A percentile compares a stretch with the other conserved stretches of the same genome.
phyloP scores from a whole-genome alignment of 2,329 filamentous ascomycete species.

The Plenodomus lindquistii region DNA sequence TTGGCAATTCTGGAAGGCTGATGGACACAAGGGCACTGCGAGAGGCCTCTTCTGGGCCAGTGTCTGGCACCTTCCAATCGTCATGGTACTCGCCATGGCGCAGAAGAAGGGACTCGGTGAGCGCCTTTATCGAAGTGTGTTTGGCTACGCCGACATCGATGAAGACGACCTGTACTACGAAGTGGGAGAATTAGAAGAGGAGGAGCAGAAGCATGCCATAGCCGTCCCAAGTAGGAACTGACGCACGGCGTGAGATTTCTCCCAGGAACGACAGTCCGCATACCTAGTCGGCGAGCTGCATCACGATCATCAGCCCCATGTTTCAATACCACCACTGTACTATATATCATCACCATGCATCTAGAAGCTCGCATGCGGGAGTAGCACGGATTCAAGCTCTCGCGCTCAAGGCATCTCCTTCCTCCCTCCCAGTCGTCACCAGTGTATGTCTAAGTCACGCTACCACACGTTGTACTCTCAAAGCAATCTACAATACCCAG shows the following conservation, averaged over 20 bases:
- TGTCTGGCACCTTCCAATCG: constrained; percentile 90
- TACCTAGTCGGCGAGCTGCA: not conserved
- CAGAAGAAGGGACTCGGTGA: constrained; percentile 79
- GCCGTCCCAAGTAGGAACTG: constrained; percentile 8
- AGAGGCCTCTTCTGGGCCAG: constrained; percentile 93
- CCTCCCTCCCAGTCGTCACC: not conserved
- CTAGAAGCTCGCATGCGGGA: constrained; percentile 14
- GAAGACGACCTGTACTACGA: constrained; percentile 42
- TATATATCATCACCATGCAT: constrained; percentile 31
- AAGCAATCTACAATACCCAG: constrained; percentile 2
- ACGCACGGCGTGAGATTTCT: constrained; percentile 2
- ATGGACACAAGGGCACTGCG: constrained; percentile 79
- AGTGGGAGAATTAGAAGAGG: constrained; percentile 28
- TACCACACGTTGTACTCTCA: constrained; percentile 1
- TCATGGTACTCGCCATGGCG: constrained; percentile 86
- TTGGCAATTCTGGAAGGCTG: constrained; percentile 75
- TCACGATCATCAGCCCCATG: constrained; percentile 14
- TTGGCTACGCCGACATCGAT: constrained; percentile 36
- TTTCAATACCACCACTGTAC: constrained; percentile 24
- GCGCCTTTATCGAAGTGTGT: constrained; percentile 34
- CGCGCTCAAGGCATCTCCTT: not conserved
- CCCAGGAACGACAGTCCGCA: not conserved
- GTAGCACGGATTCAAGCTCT: constrained; percentile 14
- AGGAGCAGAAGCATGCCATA: constrained; percentile 20
- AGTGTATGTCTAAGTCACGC: constrained; percentile 8